phyloP scores from a whole-genome alignment of 805 yeast species.

The Tetrapisispora phaffii region DNA sequence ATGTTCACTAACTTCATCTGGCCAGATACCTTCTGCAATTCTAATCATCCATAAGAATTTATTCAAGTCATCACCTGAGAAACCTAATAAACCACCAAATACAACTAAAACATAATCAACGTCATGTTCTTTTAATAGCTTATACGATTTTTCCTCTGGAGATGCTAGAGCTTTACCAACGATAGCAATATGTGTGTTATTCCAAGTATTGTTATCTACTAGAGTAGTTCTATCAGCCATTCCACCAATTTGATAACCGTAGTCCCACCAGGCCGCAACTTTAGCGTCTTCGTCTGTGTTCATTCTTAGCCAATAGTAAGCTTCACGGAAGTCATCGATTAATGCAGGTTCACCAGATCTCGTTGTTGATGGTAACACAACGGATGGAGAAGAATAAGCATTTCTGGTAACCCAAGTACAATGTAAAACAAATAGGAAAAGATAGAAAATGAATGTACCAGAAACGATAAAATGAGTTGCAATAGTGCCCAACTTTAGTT shows the following conservation, averaged over 20 bases:
- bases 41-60: conserved; percentile 98
- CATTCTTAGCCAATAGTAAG: conserved; percentile 97
- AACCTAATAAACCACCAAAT: conserved; percentile 90
- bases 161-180: conserved; percentile 98
- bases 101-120: conserved; percentile 90
- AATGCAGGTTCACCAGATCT: conserved; percentile 79
- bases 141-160: conserved; percentile 76
- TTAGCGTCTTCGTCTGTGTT: conserved; percentile 93
- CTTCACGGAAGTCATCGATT: conserved; percentile 97
- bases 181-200: conserved; percentile 97
- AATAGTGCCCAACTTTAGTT: conserved; percentile 26
- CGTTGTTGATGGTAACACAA: conserved; percentile 68
- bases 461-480: conserved; percentile 55
- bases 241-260: conserved; percentile 98
- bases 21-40: conserved; percentile 99
- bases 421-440: conserved; percentile 76
- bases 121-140: conserved; percentile 80
- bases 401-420: conserved; percentile 95
- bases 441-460: conserved; percentile 60
- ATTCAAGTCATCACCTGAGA: conserved; percentile 91
- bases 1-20: conserved; percentile 88
- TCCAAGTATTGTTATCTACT: conserved; percentile 99
- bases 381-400: conserved; percentile 96
- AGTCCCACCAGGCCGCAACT: conserved; percentile 99
- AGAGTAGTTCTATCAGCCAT: conserved; percentile 98